Conservation (phyloP, 768 basidiomycete species). For the Boletus bicolor region DNA sequence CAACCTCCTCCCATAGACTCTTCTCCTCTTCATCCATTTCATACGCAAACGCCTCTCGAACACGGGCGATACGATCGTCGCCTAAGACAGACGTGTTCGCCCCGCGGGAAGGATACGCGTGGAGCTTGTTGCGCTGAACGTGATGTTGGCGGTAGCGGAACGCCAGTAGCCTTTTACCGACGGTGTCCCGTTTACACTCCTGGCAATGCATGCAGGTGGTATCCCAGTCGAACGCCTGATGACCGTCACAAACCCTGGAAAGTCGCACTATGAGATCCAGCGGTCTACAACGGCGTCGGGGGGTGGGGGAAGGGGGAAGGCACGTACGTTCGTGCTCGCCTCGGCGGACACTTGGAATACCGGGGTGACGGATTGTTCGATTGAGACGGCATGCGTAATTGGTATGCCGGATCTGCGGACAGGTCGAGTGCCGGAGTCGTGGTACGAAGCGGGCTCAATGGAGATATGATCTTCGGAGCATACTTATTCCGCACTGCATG, state of each 20-base stretch:
- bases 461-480: constrained; percentile 29
- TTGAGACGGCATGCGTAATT: constrained; percentile 22
- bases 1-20: constrained; percentile 29
- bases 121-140: constrained; percentile 5
- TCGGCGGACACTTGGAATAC: constrained; percentile 15
- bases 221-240: constrained; percentile 21
- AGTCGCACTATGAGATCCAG: constrained; percentile 4
- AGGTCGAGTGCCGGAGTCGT: constrained; percentile 10
- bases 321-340: constrained; percentile 30
- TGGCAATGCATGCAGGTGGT: constrained; percentile 26
- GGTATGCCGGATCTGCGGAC: constrained; percentile 17
- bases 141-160: constrained; percentile 17
- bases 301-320: background rate
- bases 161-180: constrained; percentile 27
- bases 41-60: constrained; percentile 18
- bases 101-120: background rate
- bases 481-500: constrained; percentile 25
- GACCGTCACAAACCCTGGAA: constrained; percentile 24
- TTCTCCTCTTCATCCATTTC: constrained; percentile 28
- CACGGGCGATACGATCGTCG: constrained; percentile 7
- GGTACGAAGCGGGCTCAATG: constrained; percentile 30
- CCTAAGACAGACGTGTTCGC: background rate
- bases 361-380: constrained; percentile 19
- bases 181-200: constrained; percentile 27
- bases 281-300: background rate